Evolutionary conservation across 2,329 filamentous ascomycete genomes (phyloP).

Genomic region (Diaporthe vexans): DNA sequence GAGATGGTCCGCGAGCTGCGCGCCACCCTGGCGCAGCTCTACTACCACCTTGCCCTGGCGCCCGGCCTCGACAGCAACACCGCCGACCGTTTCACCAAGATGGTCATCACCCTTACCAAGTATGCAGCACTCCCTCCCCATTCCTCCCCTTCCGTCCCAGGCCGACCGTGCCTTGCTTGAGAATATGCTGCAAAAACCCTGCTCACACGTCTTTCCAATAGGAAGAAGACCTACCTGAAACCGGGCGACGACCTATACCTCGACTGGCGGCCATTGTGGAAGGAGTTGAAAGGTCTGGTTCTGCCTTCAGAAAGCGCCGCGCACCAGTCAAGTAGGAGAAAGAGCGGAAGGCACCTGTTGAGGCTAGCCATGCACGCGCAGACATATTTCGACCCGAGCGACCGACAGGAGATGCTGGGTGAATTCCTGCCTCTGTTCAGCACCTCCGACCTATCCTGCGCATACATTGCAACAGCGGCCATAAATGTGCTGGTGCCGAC

Average conservation of each 20-base stretch:
- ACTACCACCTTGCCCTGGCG: constrained; percentile 93
- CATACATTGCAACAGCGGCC: constrained; percentile 91
- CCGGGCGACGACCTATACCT: constrained; percentile 90
- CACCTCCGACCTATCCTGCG: constrained; percentile 90
- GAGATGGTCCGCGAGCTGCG: constrained; percentile 90
- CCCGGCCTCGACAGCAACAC: constrained; percentile 87
- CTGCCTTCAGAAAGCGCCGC: constrained; percentile 85
- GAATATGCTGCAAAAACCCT: not conserved
- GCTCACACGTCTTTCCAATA: constrained; percentile 56
- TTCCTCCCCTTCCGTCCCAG: not conserved
- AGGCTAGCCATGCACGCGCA: constrained; percentile 93
- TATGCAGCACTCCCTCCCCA: constrained; percentile 59
- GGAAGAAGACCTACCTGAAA: constrained; percentile 95
- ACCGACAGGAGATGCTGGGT: constrained; percentile 84
- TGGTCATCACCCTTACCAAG: constrained; percentile 98
- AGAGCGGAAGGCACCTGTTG: constrained; percentile 76
- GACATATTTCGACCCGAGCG: constrained; percentile 90
- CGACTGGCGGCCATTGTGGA: constrained; percentile 94
- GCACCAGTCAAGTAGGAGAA: constrained; percentile 69
- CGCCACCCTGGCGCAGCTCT: constrained; percentile 87
- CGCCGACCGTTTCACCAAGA: constrained; percentile 92
- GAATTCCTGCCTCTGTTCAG: constrained; percentile 91
- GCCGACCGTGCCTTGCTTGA: not conserved
- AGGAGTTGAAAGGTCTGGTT: constrained; percentile 91
- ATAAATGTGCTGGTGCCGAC: constrained; percentile 92